These are phyloP conservation scores for Exutisphaerella laricina DNA, from an alignment of 2,329 filamentous ascomycete species.

Conservation along the genomic window DNA sequence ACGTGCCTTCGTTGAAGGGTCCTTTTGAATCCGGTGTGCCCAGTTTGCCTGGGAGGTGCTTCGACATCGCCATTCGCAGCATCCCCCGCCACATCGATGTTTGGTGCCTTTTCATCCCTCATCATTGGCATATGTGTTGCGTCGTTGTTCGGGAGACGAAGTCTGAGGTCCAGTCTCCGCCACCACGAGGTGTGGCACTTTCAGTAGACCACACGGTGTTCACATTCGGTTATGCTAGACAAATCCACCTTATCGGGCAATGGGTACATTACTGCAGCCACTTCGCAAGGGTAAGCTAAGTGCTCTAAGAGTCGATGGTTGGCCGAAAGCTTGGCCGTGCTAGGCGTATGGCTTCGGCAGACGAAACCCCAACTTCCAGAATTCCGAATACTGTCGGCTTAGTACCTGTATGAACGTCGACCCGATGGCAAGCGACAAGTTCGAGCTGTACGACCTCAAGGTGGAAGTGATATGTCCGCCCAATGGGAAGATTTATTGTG, in stretches of 20 bases:
- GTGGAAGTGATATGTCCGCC: conserved; percentile 20
- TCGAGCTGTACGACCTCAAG: conserved; percentile 18
- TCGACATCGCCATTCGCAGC: conserved; percentile 1
- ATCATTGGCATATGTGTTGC: not conserved
- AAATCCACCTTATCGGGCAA: not conserved
- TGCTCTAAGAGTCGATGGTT: not conserved
- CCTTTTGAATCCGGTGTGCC: conserved; percentile 7
- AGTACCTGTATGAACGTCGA: too few relatives aligned
- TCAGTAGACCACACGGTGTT: too few relatives aligned
- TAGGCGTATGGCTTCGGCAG: not conserved
- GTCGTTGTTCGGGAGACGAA: not conserved
- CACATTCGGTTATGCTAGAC: not conserved
- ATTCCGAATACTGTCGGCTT: too few relatives aligned
- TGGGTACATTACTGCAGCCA: too few relatives aligned
- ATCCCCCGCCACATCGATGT: not conserved
- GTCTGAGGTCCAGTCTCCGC: too few relatives aligned
- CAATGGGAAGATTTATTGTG: conserved; percentile 19
- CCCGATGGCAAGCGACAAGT: conserved; percentile 13
- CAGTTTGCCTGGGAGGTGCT: not conserved
- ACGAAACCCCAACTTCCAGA: not conserved
- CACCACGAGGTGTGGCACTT: too few relatives aligned
- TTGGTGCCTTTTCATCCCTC: not conserved
- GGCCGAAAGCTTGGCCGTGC: conserved; percentile 1
- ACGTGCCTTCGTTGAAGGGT: conserved; percentile 23
- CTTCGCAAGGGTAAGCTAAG: too few relatives aligned